Percentiles rank a stretch among this genome's conserved stretches.
These are phyloP conservation scores for Chrysosporium keratinophilum DNA, from an alignment of 2,329 filamentous ascomycete genomes.

Conservation along the genomic window DNA sequence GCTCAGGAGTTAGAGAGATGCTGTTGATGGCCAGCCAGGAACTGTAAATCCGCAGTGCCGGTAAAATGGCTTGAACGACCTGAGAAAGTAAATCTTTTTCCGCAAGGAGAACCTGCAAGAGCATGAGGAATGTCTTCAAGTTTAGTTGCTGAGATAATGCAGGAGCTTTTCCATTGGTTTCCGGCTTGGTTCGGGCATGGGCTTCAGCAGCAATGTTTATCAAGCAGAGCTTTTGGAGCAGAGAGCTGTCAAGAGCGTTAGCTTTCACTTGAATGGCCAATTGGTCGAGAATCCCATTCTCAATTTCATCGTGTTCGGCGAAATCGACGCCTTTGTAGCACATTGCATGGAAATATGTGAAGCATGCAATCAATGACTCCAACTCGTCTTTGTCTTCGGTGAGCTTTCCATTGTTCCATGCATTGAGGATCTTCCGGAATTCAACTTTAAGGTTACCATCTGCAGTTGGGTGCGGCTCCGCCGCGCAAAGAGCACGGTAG, in stretches of 20 bases:
- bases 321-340: conserved; percentile 71
- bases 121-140: conserved; percentile 60
- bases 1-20: conserved; percentile 44
- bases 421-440: conserved; percentile 55
- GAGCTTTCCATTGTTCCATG: conserved; percentile 48
- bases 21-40: conserved; percentile 54
- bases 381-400: conserved; percentile 33
- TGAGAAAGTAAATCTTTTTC: conserved; percentile 52
- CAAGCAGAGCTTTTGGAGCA: conserved; percentile 67
- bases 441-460: conserved; percentile 67
- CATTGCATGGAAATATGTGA: conserved; percentile 73
- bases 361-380: conserved; percentile 63
- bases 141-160: conserved; percentile 67
- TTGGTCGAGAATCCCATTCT: conserved; percentile 73
- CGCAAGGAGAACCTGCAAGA: conserved; percentile 60
- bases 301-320: conserved; percentile 65
- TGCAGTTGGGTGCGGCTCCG: conserved; percentile 64
- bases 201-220: conserved; percentile 79
- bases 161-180: conserved; percentile 40
- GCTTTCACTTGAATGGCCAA: conserved; percentile 63
- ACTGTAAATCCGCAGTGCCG: conserved; percentile 56
- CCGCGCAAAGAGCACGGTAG: conserved; percentile 68
- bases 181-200: conserved; percentile 53
- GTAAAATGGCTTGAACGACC: conserved; percentile 51
- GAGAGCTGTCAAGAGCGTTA: conserved; percentile 48